Percentiles rank a stretch among this genome's conserved stretches.
Conservation (phyloP, 352 stramenopile genomes). For the Pythium aphanidermatum region DNA sequence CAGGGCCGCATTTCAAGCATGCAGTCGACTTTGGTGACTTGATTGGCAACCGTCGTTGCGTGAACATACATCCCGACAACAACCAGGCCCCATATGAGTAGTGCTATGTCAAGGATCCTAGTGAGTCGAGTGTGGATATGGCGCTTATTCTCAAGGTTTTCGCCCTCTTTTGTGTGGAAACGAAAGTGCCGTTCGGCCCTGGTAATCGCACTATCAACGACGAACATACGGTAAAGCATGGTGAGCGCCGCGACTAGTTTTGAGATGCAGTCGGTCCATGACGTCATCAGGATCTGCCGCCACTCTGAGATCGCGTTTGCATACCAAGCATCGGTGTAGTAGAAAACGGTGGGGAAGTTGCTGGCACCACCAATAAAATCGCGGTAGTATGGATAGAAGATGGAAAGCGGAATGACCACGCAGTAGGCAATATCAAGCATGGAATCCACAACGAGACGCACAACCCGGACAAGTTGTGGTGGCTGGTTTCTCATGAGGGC, state of each 20-base stretch:
- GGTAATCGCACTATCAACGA: neutral
- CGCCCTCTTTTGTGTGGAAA: no score
- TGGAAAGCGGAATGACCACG: neutral
- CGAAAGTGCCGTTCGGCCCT: no score
- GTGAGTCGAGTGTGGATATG: neutral
- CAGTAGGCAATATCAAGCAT: neutral
- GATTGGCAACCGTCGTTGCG: neutral
- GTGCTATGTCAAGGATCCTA: neutral
- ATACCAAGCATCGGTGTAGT: constrained; percentile 12
- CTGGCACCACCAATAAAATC: neutral
- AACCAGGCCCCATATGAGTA: constrained; percentile 3
- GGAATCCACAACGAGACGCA: neutral
- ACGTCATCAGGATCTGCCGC: constrained; percentile 16
- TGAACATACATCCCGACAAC: constrained; percentile 5
- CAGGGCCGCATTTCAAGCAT: constrained; percentile 7
- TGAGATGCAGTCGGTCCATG: constrained; percentile 8
- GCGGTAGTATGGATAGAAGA: neutral
- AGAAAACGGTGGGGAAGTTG: neutral
- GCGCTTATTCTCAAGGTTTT: neutral
- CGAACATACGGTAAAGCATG: constrained; percentile 5
- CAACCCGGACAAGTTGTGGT: neutral
- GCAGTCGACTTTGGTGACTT: neutral
- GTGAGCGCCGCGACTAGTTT: neutral
- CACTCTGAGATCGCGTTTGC: constrained; percentile 8
- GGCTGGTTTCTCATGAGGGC: no score